Percentiles rank a stretch among this genome's conserved stretches.
These are phyloP conservation scores for Barnettozyma populi DNA, from an alignment of 805 yeast genomes.

Conservation along the genomic window DNA sequence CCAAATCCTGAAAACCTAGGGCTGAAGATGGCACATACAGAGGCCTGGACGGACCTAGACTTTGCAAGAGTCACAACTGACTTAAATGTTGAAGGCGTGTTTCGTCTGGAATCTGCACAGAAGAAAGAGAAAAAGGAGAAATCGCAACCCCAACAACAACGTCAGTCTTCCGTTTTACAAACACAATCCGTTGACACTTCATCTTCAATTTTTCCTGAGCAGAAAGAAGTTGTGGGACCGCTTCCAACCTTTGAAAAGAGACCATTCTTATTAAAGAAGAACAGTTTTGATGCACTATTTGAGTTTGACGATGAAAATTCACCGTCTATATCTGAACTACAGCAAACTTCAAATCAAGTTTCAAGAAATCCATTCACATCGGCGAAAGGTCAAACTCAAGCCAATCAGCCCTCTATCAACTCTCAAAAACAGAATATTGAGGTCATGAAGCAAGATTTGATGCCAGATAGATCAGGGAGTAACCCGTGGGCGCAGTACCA, in stretches of 20 bases:
- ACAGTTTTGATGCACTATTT: conserved; percentile 19
- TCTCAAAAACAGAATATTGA: conserved; percentile 1
- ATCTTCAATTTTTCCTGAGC: not conserved
- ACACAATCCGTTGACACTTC: not conserved
- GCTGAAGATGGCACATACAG: conserved; percentile 17
- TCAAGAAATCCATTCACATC: conserved; percentile 22
- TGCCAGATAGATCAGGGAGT: conserved; percentile 19
- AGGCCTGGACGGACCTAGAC: conserved; percentile 16
- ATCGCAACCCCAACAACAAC: not conserved
- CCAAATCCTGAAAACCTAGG: conserved; percentile 8
- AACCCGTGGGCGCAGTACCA: conserved; percentile 19
- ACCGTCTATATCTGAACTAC: not conserved
- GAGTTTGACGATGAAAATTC: conserved; percentile 1
- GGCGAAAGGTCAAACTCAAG: not conserved
- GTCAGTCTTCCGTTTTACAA: too few relatives aligned
- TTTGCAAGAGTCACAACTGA: not conserved
- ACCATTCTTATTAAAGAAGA: conserved; percentile 5
- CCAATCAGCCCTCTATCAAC: not conserved
- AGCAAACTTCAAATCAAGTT: not conserved
- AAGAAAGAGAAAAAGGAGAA: conserved; percentile 1
- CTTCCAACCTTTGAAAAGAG: not conserved
- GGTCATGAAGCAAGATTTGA: conserved; percentile 3
- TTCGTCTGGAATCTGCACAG: conserved; percentile 9
- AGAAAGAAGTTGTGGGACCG: not conserved
- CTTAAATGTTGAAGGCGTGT: conserved; percentile 19